phyloP scores from a whole-genome alignment of 306 rosid species.

The Bauhinia variegata region DNA sequence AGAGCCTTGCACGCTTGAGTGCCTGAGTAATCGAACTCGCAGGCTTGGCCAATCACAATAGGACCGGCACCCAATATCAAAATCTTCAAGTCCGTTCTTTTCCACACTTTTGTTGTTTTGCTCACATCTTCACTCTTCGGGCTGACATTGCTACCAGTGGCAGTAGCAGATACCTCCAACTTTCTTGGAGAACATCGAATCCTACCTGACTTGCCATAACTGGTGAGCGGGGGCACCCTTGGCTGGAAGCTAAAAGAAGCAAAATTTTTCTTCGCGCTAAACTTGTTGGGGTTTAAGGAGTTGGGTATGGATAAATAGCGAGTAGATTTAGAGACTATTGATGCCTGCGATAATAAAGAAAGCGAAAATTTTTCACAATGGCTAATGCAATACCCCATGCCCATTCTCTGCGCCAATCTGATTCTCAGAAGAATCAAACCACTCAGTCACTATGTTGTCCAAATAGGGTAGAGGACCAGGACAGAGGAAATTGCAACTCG shows the following conservation, averaged over 20 bases:
- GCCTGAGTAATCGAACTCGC: slow-evolving; percentile 95
- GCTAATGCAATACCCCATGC: slow-evolving; percentile 46
- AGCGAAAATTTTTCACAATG: slow-evolving; percentile 26
- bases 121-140: background rate
- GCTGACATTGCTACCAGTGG: background rate
- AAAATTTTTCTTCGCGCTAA: background rate
- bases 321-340: slow-evolving; percentile 19
- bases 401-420: background rate
- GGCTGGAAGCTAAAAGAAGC: slow-evolving; percentile 36
- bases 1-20: slow-evolving; percentile 96
- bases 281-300: slow-evolving; percentile 23
- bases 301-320: slow-evolving; percentile 30
- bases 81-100: slow-evolving; percentile 86
- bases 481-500: too few species aligned
- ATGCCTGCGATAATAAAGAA: background rate
- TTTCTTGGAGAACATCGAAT: slow-evolving; percentile 31
- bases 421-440: background rate
- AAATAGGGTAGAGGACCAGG: background rate
- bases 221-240: slow-evolving; percentile 31
- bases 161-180: background rate
- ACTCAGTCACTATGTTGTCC: background rate
- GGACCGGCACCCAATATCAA: slow-evolving; percentile 95
- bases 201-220: background rate
- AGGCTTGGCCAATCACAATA: slow-evolving; percentile 92
- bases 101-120: slow-evolving; percentile 42